Evolutionary conservation across 345 rosid genomes (phyloP), one percentile per base, ranked within the genome.

Genomic region (Rhodomyrtus tomentosa): DNA sequence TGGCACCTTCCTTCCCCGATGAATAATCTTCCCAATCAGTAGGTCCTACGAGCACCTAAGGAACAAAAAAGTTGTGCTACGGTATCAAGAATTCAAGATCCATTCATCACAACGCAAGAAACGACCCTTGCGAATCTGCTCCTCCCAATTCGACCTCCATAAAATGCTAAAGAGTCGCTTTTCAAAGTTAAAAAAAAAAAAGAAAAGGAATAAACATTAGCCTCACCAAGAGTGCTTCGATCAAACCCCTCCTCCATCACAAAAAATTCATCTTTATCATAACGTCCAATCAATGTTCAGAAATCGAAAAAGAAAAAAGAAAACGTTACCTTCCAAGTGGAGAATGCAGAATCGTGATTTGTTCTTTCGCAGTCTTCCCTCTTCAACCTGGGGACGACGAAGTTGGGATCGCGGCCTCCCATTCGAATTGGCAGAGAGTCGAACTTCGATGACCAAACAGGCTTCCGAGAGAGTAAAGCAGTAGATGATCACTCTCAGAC

Each of bases 1-100:
- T 52, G 3, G 93, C 94, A 82, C 96, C 98, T 82, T 93, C 98
- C 87, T 91, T 94, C 12, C 95, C 94, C 9, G 45, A 16, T 1
- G 91, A 88, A 86, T 92, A 84, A 74, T 94, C 95, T 81, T 89
- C 93, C 99, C 99, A 95, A 82, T 96, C 98, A 54, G 88, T 86
- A 50, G 95, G 88, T 68, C 99, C 98, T 18, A 95, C 88, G 0
- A 96, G 92, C 85, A 93, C 89, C 99, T 96, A 84, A 50, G 76
- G 24, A 54, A 48, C n/a, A n/a, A 72, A 38, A 18, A 58, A 38
- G 36, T 58, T 4, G 22, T 11, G 80, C 72, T 54, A 51, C 16
- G 36, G 42, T n/a, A 22, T 12, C n/a, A 24, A 58, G 21, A 62
- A 36, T 36, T 29, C 86, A 80, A 25, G 29, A 36, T 68, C 45